Evolutionary conservation across 371 early-diverging fungal genomes (phyloP).

Genomic region (Mucor plumbeus): DNA sequence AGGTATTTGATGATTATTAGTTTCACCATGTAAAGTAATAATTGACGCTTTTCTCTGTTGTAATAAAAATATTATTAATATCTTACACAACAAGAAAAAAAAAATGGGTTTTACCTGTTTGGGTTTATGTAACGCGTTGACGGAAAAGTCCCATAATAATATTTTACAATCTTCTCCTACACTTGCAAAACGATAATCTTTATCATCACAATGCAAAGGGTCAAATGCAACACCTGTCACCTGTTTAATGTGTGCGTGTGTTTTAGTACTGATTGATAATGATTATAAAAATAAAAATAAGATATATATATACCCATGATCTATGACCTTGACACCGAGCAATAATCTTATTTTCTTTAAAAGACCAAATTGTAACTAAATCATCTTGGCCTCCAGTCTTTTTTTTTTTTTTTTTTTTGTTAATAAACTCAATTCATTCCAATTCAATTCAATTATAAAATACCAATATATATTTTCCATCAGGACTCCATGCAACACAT

Average conservation of each 20-base stretch:
- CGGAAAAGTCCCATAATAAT: constrained; percentile 89
- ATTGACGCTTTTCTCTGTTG: not conserved
- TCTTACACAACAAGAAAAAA: not conserved
- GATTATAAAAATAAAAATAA: not conserved
- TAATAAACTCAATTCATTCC: not conserved
- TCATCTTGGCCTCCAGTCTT: constrained; percentile 93
- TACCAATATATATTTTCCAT: constrained; percentile 86
- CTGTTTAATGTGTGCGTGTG: constrained; percentile 26
- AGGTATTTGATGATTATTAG: not conserved
- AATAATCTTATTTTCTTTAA: constrained; percentile 69
- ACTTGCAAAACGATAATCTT: constrained; percentile 80
- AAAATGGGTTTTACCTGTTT: constrained; percentile 51
- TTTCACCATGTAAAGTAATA: not conserved
- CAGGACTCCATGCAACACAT: constrained; percentile 90
- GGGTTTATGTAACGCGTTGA: constrained; percentile 72
- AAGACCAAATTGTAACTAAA: constrained; percentile 86
- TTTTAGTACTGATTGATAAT: constrained; percentile 1
- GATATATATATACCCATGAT: constrained; percentile 72
- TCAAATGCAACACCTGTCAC: constrained; percentile 89
- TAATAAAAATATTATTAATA: not conserved
- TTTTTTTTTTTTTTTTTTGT: not conserved
- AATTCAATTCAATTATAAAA: constrained; percentile 15
- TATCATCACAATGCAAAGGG: constrained; percentile 78
- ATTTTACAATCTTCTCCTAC: constrained; percentile 78
- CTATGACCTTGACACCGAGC: constrained; percentile 91